Evolutionary conservation across 305 asterid genomes (phyloP), one percentile per base, ranked within the genome.

Genomic region (Rubia peregrina): DNA sequence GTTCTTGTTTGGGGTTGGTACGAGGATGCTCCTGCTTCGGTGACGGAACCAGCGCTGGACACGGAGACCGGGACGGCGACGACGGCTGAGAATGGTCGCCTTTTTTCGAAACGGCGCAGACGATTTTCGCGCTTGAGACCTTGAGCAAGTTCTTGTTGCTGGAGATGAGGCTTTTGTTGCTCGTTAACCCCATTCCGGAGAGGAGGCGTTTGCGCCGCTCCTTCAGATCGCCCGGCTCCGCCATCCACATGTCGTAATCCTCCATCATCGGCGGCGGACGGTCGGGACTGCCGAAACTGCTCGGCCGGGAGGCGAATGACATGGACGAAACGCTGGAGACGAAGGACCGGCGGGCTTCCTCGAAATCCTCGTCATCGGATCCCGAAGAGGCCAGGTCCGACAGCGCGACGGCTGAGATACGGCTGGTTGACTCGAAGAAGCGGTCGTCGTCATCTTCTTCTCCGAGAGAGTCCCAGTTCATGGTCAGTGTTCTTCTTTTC

Each of bases 121-220:
- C 84, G 40, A 82, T 70, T 74, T 85, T 87, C 30, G 85, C 64
- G 59, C 91, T 88, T 33, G 90, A 85, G n/a, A 85, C 48, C 65
- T 81, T 82, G 36, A 85, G 79, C 76, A 95, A 83, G 73, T 85
- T 85, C 44, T 83, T 89, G 49, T 80, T 87, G 87, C 98, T 95
- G 70, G 90, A 95, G 2, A 91, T 78, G 66, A 95, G 90, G 10
- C 95, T 89, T 67, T 78, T 87, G 42, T 80, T 87, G 87, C 98
- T 95, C 4, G 90, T 22, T 53, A 91, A 73, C 46, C 98, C 99
- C 97, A 95, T 95, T 41, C 94, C 96, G 71, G 92, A 96, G 3
- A 91, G 79, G 66, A 95, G 90, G 12, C 95, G 90, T 67, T 78
- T 87, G 38, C 98, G 90, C 9, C 98, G 85, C 68, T 95, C 99